phyloP scores from a whole-genome alignment of 768 basidiomycete genomes.

The Amanita phalloides region DNA sequence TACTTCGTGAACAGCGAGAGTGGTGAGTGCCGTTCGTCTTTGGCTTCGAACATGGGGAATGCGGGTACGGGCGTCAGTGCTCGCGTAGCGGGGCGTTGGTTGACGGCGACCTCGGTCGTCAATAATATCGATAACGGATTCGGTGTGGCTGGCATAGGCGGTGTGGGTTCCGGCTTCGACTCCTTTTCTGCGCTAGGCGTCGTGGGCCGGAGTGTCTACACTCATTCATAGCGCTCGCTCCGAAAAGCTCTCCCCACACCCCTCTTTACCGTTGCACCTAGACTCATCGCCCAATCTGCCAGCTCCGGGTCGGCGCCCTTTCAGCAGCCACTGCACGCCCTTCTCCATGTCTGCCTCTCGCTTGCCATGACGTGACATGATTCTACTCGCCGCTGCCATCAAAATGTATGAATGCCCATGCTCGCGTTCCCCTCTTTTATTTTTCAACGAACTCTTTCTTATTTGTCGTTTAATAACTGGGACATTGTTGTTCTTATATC shows the following conservation, averaged over 20 bases:
- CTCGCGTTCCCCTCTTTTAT: background rate
- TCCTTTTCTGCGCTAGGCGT: slow-evolving; percentile 2
- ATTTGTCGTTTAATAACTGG: background rate
- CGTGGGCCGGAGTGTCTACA: slow-evolving; percentile 1
- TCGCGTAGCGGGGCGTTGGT: slow-evolving; percentile 2
- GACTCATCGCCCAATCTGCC: background rate
- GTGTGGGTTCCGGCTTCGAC: background rate
- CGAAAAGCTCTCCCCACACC: background rate
- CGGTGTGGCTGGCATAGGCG: background rate
- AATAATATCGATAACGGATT: background rate
- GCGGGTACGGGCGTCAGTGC: background rate
- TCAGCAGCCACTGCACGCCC: background rate
- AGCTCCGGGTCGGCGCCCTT: background rate
- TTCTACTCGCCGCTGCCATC: background rate
- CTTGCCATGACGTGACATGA: background rate
- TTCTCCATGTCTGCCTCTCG: background rate
- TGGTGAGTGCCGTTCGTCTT: slow-evolving; percentile 19
- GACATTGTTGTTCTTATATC: background rate
- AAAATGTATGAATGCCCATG: background rate
- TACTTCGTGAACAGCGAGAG: slow-evolving; percentile 69
- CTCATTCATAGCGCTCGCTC: background rate
- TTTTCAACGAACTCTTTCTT: slow-evolving; percentile 2
- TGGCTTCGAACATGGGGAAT: slow-evolving; percentile 1
- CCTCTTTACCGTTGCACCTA: background rate
- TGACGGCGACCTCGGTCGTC: background rate